Evolutionary conservation across 768 basidiomycete genomes (phyloP), one percentile per base, ranked within the genome.

Genomic region (Psilocybe cubensis): DNA sequence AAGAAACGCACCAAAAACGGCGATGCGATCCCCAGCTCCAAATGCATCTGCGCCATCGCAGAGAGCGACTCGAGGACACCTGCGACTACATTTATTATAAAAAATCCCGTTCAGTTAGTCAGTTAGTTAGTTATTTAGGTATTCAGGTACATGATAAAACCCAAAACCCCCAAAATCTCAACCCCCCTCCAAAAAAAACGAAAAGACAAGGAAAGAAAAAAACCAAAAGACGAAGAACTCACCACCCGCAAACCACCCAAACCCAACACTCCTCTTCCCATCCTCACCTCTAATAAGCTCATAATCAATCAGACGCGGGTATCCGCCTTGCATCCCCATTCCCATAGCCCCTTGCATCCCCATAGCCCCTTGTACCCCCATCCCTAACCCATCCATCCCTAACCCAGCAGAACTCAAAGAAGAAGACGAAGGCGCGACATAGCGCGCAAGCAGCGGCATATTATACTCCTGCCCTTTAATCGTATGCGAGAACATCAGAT

Each of bases 191-290:
- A 14, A 24, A 58, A 52, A n/a, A 18, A 20, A 38, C 29, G 40
- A 27, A 14, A 25, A 54, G 24, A 42, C 2, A 21, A 18, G 56
- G 45, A 33, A 8, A 46, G 23, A 21, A 3, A 12, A 48, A 64
- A 28, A n/a, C n/a, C n/a, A 17, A 21, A 14, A 47, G 23, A 0
- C 1, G 25, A 31, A 17, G 0, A 18, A 48, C 10, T n/a, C 57
- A 92, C 92, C 89, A 71, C 95, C 95, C 0, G 95, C 95, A 63
- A 89, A 93, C 87, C 88, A 94, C 1, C 94, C 95, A 74, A 97
- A 96, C 0, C 88, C 94, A 17, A 95, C 92, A 0, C 89, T 90
- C 20, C 95, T 77, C 69, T 89, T 89, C 3, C 88, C 90, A 23
- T 33, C 61, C 2, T 69, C 69, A 33, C 79, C 81, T 2, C 84